Base-by-base conservation (phyloP, 31 red algal genomes). In the Asparagopsis taxiformis region DNA sequence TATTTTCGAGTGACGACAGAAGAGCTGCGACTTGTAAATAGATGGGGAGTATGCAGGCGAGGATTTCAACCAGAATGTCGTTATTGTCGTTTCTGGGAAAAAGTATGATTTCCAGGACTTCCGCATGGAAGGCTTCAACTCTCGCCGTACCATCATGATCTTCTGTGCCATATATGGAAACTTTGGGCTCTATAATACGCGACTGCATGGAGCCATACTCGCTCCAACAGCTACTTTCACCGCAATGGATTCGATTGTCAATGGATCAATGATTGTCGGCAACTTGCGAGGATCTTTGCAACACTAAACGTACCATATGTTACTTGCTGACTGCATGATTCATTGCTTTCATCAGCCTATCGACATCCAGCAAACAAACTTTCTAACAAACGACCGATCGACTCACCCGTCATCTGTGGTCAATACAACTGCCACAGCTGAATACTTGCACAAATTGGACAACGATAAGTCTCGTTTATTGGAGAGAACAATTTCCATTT, bases 221-320 rank as follows among this genome's bases (percentile, higher is more conserved):
- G 67, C 80, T 26, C 80, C 80, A 11, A 85, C 69, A 15, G 68
- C 80, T 13, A 56, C 80, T 4, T 55, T 85, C 46, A 74, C 80
- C 6, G 65, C 80, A 2, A 57, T 54, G 28, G 62, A 85, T 32
- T 15, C 80, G 3, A 65, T 85, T 10, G 52, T 85, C 8, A 85
- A 85, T 48, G 80, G 80, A 36, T 85, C 80, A 29, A 60, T 85
- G 21, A 46, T 85, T n/a, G 61, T 75, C 31, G 80, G 80, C 59
- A 62, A 43, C 23, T 60, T 85, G 30, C 67, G 80, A 20, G 80
- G 80, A 46, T 85, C 80, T 24, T 85, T 32, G 80, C 70, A 38
- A 65, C 80, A 0, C 59, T 85, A 9, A 49, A 68, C 55, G 37
- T 54, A 16, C 49, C 68, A 6, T 85, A 85, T 50, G 80, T 67